Evolutionary conservation across 208 protist genomes (phyloP).

Genomic region (Trypanosoma theileri): DNA sequence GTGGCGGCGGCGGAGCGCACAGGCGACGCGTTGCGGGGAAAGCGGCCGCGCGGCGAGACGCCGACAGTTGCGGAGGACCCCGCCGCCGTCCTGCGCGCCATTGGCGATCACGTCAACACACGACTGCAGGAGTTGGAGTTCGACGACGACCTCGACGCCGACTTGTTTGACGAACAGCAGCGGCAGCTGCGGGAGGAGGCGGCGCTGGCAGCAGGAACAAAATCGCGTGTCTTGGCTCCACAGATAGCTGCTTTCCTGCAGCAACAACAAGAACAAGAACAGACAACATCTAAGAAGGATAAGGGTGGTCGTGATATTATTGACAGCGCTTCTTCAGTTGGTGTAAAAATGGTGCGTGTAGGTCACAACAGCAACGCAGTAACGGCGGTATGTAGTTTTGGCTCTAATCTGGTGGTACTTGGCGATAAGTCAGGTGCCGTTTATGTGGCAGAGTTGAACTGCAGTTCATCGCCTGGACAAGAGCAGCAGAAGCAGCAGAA

Average conservation of each 20-base stretch:
- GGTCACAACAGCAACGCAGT: constrained; percentile 87
- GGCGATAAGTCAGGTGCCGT: constrained; percentile 89
- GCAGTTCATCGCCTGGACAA: neutral
- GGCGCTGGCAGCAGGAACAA: constrained; percentile 65
- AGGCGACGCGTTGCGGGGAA: constrained; percentile 28
- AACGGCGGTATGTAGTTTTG: constrained; percentile 75
- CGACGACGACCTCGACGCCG: constrained; percentile 70
- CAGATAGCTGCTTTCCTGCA: constrained; percentile 44
- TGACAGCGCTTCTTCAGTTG: neutral
- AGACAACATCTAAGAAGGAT: constrained; percentile 1
- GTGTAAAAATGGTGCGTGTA: constrained; percentile 43
- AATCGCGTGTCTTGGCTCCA: constrained; percentile 61
- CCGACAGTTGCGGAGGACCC: constrained; percentile 19
- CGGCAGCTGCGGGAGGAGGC: constrained; percentile 79
- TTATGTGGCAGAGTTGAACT: constrained; percentile 52
- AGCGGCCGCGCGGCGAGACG: constrained; percentile 4
- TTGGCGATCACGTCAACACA: constrained; percentile 87
- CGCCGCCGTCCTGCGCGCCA: constrained; percentile 34
- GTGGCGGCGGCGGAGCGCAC: constrained; percentile 42
- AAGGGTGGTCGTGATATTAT: neutral
- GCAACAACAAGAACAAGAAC: constrained; percentile 10
- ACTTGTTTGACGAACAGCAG: constrained; percentile 72
- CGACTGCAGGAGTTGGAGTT: constrained; percentile 52
- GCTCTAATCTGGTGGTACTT: constrained; percentile 58
- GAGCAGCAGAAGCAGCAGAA: too few species aligned